Conservation (phyloP, 257 asterid genomes). For the Verbascum thapsus region DNA sequence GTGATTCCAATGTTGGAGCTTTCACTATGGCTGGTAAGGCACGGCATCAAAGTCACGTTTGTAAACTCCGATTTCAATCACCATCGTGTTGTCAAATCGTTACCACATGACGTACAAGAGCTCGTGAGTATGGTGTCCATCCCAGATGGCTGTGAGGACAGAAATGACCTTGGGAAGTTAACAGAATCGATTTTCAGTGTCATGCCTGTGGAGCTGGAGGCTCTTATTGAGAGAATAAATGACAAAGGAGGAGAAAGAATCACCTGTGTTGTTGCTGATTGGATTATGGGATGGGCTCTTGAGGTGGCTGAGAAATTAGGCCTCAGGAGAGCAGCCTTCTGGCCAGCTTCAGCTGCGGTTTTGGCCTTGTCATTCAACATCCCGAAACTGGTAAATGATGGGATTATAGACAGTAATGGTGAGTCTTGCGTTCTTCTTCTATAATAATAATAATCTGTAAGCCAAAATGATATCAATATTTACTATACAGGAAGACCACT, state of each 20-base stretch:
- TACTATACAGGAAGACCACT: not conserved
- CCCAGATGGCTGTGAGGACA: constrained; percentile 51
- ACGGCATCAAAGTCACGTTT: constrained; percentile 40
- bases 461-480: not conserved
- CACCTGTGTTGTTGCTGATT: constrained; percentile 40
- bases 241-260: constrained; percentile 18
- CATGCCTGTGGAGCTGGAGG: constrained; percentile 44
- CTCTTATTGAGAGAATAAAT: constrained; percentile 37
- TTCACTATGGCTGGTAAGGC: constrained; percentile 31
- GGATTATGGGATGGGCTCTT: constrained; percentile 42
- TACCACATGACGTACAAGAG: constrained; percentile 20
- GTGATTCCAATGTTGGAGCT: constrained; percentile 53
- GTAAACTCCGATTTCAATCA: constrained; percentile 42
- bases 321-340: constrained; percentile 37
- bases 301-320: constrained; percentile 38
- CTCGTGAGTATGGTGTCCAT: constrained; percentile 35
- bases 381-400: constrained; percentile 41
- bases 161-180: constrained; percentile 33
- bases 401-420: constrained; percentile 41
- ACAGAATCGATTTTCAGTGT: constrained; percentile 21
- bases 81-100: constrained; percentile 29
- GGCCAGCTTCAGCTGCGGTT: constrained; percentile 40
- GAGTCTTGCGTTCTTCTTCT: not conserved
- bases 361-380: constrained; percentile 31
- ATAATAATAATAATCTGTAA: not conserved